phyloP scores from a whole-genome alignment of 2,329 filamentous ascomycete genomes.

The Chaetomium globosum region DNA sequence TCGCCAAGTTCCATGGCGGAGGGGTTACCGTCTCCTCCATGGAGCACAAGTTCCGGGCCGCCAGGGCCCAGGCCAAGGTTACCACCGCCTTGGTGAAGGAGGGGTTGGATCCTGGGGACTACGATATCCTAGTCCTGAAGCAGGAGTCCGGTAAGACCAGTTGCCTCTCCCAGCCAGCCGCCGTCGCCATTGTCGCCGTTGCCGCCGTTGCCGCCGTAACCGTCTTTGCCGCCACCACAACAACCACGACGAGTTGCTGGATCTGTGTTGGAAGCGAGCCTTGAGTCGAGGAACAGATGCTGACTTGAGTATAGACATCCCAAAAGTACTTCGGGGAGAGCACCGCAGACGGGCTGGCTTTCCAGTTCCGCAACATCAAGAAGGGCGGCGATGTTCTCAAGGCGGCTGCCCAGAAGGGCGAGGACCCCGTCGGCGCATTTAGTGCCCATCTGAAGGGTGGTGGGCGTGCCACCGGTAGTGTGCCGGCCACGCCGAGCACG shows the following conservation, averaged over 20 bases:
- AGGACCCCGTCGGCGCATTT: constrained; percentile 51
- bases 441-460: constrained; percentile 35
- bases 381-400: constrained; percentile 54
- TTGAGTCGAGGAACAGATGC: not conserved
- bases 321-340: constrained; percentile 63
- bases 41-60: constrained; percentile 56
- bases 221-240: not conserved
- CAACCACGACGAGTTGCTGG: constrained; percentile 3
- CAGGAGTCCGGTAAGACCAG: constrained; percentile 23
- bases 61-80: constrained; percentile 48
- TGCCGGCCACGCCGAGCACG: constrained; percentile 33
- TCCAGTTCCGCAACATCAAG: constrained; percentile 62
- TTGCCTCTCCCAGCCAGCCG: constrained; percentile 6
- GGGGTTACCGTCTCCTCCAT: constrained; percentile 47
- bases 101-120: constrained; percentile 49
- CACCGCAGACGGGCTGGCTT: constrained; percentile 60
- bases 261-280: not conserved
- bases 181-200: not conserved
- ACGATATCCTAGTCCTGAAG: constrained; percentile 45
- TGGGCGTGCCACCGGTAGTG: constrained; percentile 37
- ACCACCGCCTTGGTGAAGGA: constrained; percentile 43
- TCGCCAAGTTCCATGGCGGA: constrained; percentile 43
- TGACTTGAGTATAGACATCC: constrained; percentile 51
- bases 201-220: not conserved
- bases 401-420: constrained; percentile 48